Conservation (phyloP, 768 basidiomycete species). For the Calocybe cyanea region DNA sequence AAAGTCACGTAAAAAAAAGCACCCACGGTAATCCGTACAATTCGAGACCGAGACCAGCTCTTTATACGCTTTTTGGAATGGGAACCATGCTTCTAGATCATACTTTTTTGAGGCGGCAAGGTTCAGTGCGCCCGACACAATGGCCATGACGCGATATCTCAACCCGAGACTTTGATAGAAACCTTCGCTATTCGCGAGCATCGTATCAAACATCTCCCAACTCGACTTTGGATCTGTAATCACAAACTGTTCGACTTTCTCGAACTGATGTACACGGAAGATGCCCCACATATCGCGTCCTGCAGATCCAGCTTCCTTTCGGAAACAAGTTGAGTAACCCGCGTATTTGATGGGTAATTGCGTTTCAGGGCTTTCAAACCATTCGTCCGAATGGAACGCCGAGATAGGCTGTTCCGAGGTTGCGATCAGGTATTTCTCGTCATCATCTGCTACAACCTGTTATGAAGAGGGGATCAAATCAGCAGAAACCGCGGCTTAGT, state of each 20-base stretch:
- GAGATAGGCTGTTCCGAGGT: slow-evolving; percentile 99
- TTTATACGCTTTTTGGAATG: slow-evolving; percentile 94
- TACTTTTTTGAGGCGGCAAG: slow-evolving; percentile 96
- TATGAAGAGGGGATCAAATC: no score
- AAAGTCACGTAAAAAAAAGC: slow-evolving; percentile 26
- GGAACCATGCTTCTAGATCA: slow-evolving; percentile 99
- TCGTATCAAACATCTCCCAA: slow-evolving; percentile 89
- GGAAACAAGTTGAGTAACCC: slow-evolving; percentile 93
- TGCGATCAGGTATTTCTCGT: slow-evolving; percentile 98
- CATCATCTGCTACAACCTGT: slow-evolving; percentile 82
- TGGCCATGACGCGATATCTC: slow-evolving; percentile 89
- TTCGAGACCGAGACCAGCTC: slow-evolving; percentile 98
- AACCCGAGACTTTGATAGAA: slow-evolving; percentile 96
- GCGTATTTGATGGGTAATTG: slow-evolving; percentile 93
- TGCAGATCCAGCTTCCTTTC: slow-evolving; percentile 96
- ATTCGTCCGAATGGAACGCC: slow-evolving; percentile 91
- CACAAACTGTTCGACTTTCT: slow-evolving; percentile 97
- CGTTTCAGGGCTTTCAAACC: slow-evolving; percentile 90
- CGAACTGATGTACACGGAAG: slow-evolving; percentile 99
- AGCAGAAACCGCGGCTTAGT: not conserved
- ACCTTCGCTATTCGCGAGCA: slow-evolving; percentile 86
- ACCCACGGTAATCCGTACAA: slow-evolving; percentile 95
- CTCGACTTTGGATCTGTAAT: slow-evolving; percentile 93
- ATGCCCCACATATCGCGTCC: slow-evolving; percentile 99
- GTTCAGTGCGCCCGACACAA: slow-evolving; percentile 96